Evolutionary conservation across 345 rosid species (phyloP).

Genomic region (Euclidium syriacum): DNA sequence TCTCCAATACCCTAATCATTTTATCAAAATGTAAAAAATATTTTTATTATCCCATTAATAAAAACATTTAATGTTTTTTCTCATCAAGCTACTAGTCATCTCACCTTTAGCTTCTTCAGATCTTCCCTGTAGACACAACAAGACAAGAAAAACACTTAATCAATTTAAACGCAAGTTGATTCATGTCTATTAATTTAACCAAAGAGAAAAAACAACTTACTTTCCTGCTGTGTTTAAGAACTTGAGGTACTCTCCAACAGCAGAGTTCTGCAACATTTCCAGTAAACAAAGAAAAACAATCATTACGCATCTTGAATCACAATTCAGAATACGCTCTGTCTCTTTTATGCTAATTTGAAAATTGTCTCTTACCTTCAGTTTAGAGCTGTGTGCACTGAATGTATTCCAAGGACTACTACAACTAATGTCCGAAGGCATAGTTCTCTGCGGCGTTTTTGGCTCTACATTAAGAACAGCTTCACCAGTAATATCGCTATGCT

Average conservation of each 20-base stretch:
- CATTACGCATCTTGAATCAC: neutral
- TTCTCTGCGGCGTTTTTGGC: slow-evolving; percentile 48
- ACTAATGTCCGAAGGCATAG: slow-evolving; percentile 15
- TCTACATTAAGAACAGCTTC: slow-evolving; percentile 28
- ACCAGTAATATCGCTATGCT: neutral
- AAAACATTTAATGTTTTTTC: neutral
- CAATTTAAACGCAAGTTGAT: neutral
- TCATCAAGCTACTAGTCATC: slow-evolving; percentile 8
- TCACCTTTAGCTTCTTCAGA: slow-evolving; percentile 69
- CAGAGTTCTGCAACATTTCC: slow-evolving; percentile 42
- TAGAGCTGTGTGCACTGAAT: slow-evolving; percentile 38
- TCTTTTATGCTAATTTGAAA: neutral
- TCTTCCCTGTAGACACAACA: slow-evolving; percentile 48
- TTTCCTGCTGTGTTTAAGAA: slow-evolving; percentile 62
- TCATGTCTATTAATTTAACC: neutral
- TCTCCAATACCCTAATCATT: slow-evolving; percentile 75
- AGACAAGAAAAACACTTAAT: neutral
- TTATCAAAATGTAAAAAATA: too few species aligned
- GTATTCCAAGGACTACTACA: slow-evolving; percentile 48
- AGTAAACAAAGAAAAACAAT: neutral
- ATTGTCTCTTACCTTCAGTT: slow-evolving; percentile 42
- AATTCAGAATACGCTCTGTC: neutral
- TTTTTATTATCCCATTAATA: too few species aligned
- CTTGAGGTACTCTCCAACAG: slow-evolving; percentile 55
- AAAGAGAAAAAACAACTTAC: slow-evolving; percentile 34